Evolutionary conservation across 352 stramenopile genomes (phyloP).

Genomic region (Achlya hypogyna): DNA sequence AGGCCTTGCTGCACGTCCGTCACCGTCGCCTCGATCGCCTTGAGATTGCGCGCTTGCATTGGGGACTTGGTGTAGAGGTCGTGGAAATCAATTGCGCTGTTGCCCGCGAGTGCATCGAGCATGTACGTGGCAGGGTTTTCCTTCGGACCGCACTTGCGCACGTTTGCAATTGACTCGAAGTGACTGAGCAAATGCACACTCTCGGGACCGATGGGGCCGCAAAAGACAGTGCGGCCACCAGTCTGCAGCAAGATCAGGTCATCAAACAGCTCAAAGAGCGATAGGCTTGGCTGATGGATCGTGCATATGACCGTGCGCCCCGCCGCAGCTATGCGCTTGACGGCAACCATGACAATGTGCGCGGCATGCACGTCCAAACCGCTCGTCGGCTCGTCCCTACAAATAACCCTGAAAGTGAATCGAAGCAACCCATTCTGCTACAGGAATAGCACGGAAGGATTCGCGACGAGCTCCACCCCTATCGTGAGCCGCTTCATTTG

Average conservation of each 20-base stretch:
- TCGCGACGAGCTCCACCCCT: slow-evolving; percentile 59
- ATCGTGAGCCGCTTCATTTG: slow-evolving; percentile 51
- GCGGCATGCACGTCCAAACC: slow-evolving; percentile 62
- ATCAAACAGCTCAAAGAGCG: slow-evolving; percentile 25
- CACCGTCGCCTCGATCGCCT: not conserved
- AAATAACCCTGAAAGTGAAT: not conserved
- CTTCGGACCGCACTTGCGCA: not conserved
- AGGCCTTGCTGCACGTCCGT: not conserved
- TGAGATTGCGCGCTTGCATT: not conserved
- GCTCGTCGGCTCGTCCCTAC: slow-evolving; percentile 46
- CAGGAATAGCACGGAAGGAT: slow-evolving; percentile 70
- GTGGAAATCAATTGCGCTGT: not conserved
- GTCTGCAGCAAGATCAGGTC: slow-evolving; percentile 25
- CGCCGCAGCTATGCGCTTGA: slow-evolving; percentile 18
- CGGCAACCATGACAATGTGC: slow-evolving; percentile 28
- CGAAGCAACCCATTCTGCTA: slow-evolving; percentile 25
- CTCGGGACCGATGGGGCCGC: not conserved
- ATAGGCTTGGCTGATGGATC: slow-evolving; percentile 24
- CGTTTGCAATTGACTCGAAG: slow-evolving; percentile 4
- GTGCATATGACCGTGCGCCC: slow-evolving; percentile 25
- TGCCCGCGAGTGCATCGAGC: slow-evolving; percentile 3
- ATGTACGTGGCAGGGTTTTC: slow-evolving; percentile 22
- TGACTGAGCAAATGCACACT: not conserved
- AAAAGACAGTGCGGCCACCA: slow-evolving; percentile 14
- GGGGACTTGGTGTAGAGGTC: slow-evolving; percentile 1